Conservation (phyloP, 2,329 filamentous ascomycete genomes). For the Epichloe coenophiala region DNA sequence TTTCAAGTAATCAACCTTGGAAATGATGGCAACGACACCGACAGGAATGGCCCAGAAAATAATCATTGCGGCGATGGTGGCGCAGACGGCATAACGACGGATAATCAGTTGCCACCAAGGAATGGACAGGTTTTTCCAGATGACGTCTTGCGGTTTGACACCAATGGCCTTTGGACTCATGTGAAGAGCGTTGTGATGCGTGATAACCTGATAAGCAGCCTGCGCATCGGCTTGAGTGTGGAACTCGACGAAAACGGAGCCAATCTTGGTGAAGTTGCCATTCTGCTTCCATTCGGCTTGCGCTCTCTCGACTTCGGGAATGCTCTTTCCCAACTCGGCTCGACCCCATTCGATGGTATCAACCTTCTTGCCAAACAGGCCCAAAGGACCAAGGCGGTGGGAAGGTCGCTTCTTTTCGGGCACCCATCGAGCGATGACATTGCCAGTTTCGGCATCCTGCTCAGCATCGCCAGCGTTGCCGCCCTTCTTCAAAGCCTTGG, state of each 20-base stretch:
- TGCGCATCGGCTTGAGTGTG: slow-evolving; percentile 72
- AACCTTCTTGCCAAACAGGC: slow-evolving; percentile 52
- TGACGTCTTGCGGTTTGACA: slow-evolving; percentile 64
- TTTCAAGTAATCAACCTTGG: slow-evolving; percentile 64
- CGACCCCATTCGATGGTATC: slow-evolving; percentile 83
- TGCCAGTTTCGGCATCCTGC: slow-evolving; percentile 51
- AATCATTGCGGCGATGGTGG: slow-evolving; percentile 57
- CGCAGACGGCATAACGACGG: slow-evolving; percentile 49
- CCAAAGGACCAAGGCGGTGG: slow-evolving; percentile 50
- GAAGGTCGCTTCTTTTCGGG: slow-evolving; percentile 54
- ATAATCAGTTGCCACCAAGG: slow-evolving; percentile 65
- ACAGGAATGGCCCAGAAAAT: slow-evolving; percentile 75
- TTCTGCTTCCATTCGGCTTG: slow-evolving; percentile 45
- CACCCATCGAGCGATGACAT: slow-evolving; percentile 52
- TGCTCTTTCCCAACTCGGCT: slow-evolving; percentile 37
- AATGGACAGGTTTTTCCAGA: slow-evolving; percentile 66
- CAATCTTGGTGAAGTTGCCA: slow-evolving; percentile 49
- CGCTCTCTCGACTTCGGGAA: slow-evolving; percentile 51
- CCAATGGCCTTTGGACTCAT: slow-evolving; percentile 80
- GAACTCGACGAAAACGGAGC: slow-evolving; percentile 89
- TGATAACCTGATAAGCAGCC: slow-evolving; percentile 65
- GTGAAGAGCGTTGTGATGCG: slow-evolving; percentile 68
- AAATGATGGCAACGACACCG: slow-evolving; percentile 69
- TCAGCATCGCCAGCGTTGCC: slow-evolving; percentile 22
- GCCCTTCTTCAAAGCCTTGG: slow-evolving; percentile 21